Percentiles rank a stretch among this genome's conserved stretches.
These are phyloP conservation scores for Collybia sordida DNA, from an alignment of 768 basidiomycete species.

Conservation along the genomic window DNA sequence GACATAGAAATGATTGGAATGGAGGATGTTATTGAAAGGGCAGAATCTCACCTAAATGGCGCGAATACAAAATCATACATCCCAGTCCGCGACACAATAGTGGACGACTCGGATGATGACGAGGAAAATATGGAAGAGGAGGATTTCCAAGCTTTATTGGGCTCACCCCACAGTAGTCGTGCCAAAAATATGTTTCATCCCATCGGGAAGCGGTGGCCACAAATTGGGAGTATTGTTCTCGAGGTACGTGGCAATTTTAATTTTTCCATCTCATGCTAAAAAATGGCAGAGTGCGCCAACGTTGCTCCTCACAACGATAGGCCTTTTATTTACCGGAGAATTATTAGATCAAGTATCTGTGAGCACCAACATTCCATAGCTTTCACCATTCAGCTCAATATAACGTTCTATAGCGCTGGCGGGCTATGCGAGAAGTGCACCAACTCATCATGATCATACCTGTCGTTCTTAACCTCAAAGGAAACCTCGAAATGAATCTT, in stretches of 20 bases:
- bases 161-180: slow-evolving; percentile 25
- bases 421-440: slow-evolving; percentile 85
- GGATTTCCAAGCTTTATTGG: slow-evolving; percentile 47
- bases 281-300: slow-evolving; percentile 78
- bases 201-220: slow-evolving; percentile 43
- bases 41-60: not conserved
- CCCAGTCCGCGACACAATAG: slow-evolving; percentile 6
- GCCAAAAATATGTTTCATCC: slow-evolving; percentile 19
- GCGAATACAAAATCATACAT: slow-evolving; percentile 11
- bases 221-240: slow-evolving; percentile 60
- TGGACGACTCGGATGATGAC: slow-evolving; percentile 33
- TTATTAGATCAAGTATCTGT: slow-evolving; percentile 87
- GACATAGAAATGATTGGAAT: slow-evolving; percentile 37
- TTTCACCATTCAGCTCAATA: not conserved
- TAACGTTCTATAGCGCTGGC: slow-evolving; percentile 62
- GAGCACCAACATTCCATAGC: slow-evolving; percentile 19
- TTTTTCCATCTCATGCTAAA: not conserved
- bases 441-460: slow-evolving; percentile 97
- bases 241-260: slow-evolving; percentile 50
- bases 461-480: slow-evolving; percentile 92
- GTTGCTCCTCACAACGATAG: slow-evolving; percentile 78
- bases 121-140: slow-evolving; percentile 29
- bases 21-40: slow-evolving; percentile 17
- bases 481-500: slow-evolving; percentile 99
- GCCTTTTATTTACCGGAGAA: slow-evolving; percentile 88